These are phyloP conservation scores for Epichloe brachyelytri DNA, from an alignment of 2,329 filamentous ascomycete genomes.

Conservation along the genomic window DNA sequence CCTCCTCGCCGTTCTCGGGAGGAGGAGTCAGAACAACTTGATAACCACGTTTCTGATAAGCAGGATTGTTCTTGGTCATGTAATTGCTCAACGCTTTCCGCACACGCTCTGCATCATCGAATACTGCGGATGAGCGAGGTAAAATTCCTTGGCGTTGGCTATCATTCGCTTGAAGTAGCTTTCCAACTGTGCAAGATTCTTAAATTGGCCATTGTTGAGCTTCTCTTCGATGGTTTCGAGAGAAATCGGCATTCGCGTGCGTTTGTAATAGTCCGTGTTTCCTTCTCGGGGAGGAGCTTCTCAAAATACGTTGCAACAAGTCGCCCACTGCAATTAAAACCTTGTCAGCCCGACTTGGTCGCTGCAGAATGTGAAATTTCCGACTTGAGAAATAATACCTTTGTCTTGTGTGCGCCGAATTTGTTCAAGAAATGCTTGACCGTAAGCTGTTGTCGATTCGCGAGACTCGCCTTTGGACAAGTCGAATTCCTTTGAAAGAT, in stretches of 20 bases:
- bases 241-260: constrained; percentile 66
- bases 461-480: constrained; percentile 45
- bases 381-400: constrained; percentile 39
- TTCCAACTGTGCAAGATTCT: constrained; percentile 61
- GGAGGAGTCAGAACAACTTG: constrained; percentile 62
- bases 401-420: constrained; percentile 70
- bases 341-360: background rate
- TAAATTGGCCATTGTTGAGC: constrained; percentile 55
- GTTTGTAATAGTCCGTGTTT: constrained; percentile 65
- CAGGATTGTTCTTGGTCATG: constrained; percentile 79
- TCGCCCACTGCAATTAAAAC: constrained; percentile 44
- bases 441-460: constrained; percentile 58
- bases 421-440: constrained; percentile 60
- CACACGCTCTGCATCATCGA: constrained; percentile 75
- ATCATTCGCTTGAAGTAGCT: constrained; percentile 82
- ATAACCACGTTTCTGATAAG: constrained; percentile 58
- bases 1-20: constrained; percentile 18
- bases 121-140: constrained; percentile 58
- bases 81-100: constrained; percentile 77
- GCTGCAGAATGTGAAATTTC: no score
- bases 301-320: constrained; percentile 65
- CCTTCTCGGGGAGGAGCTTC: constrained; percentile 49
- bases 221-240: constrained; percentile 66
- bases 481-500: constrained; percentile 26
- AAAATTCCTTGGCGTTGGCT: constrained; percentile 75